Base-by-base conservation (phyloP, 1,284 basidiomycete species). In the Hymenochaete sp. region DNA sequence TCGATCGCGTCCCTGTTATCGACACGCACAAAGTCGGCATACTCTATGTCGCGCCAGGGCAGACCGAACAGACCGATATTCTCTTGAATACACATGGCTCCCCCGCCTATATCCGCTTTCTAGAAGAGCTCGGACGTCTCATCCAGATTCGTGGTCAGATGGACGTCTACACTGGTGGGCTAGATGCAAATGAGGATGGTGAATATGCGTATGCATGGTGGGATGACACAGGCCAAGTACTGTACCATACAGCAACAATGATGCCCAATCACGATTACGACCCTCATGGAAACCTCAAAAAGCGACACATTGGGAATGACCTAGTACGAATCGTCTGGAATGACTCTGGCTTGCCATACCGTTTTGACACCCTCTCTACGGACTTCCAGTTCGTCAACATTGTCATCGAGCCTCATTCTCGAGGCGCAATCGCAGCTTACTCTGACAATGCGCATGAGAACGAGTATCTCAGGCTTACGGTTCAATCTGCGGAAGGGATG, bases 171-270 rank as follows among this genome's bases (percentile, higher is more conserved):
- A 87, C 85, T 1, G 95, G 93, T 22, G 93, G 93, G 2, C 72
- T 98, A 25, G 86, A 95, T 61, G 79, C 86, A 4, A 81, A 87
- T 53, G 80, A 85, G 55, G 93, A 98, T 60, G 81, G 86, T 18
- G 91, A 98, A 62, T 95, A 92, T 58, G 88, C 92, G 0, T 98
- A 98, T 58, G 93, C 93, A 0, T 98, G 95, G 93, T 93, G 92
- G 84, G 93, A 99, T 63, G 93, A 97, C 58, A 93, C 97, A 36
- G 83, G 86, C 13, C 96, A 98, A 60, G 80, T 97, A 49, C 74
- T 97, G 43, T 99, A 91, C 63, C 96, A 98, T 63, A 86, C 92
- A 1, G 88, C 95, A 2, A 98, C 96, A 1, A 80, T 99, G 66
- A 98, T 98, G 96, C 96, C 96, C 2, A 85, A 79, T 42, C 63